A percentile compares a stretch with the other conserved stretches of the same genome.
phyloP scores from a whole-genome alignment of 2,329 filamentous ascomycete species.

The Hymenoscyphus albidus region DNA sequence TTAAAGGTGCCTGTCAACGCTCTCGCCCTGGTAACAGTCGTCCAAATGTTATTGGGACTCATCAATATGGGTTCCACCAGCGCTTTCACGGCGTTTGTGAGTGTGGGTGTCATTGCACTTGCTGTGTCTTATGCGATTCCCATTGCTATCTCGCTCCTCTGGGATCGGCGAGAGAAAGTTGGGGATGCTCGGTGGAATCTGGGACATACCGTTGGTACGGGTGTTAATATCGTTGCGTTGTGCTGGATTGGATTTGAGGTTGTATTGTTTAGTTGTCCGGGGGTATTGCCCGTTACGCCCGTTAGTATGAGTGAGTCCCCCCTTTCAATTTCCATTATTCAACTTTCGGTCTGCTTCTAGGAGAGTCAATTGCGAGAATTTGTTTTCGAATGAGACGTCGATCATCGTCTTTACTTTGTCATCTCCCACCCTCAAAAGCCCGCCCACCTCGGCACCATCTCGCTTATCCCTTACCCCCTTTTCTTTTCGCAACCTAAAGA shows the following conservation, averaged over 20 bases:
- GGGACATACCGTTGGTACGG: constrained; percentile 46
- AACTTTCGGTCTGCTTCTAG: not conserved
- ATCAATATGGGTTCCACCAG: constrained; percentile 65
- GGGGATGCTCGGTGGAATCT: constrained; percentile 54
- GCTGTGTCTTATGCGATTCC: constrained; percentile 73
- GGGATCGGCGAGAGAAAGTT: constrained; percentile 49
- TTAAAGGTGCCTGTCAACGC: constrained; percentile 31
- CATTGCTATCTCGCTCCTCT: constrained; percentile 63
- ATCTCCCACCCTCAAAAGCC: too few species aligned
- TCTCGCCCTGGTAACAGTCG: constrained; percentile 53
- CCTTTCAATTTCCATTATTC: not conserved
- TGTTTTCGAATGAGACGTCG: not conserved
- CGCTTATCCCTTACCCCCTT: not conserved
- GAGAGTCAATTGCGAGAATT: not conserved
- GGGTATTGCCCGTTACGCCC: constrained; percentile 52
- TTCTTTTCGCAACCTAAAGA: not conserved
- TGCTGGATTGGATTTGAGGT: constrained; percentile 57
- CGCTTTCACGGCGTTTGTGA: constrained; percentile 69
- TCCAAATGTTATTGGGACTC: constrained; percentile 64
- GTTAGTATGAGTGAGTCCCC: constrained; percentile 50
- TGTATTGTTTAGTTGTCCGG: constrained; percentile 62
- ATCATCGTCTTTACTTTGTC: too few species aligned
- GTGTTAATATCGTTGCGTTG: constrained; percentile 54
- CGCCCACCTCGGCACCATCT: not conserved
- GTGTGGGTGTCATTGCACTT: constrained; percentile 67